Base-by-base conservation (phyloP, 2,329 filamentous ascomycete genomes). In the Monascus ruber region DNA sequence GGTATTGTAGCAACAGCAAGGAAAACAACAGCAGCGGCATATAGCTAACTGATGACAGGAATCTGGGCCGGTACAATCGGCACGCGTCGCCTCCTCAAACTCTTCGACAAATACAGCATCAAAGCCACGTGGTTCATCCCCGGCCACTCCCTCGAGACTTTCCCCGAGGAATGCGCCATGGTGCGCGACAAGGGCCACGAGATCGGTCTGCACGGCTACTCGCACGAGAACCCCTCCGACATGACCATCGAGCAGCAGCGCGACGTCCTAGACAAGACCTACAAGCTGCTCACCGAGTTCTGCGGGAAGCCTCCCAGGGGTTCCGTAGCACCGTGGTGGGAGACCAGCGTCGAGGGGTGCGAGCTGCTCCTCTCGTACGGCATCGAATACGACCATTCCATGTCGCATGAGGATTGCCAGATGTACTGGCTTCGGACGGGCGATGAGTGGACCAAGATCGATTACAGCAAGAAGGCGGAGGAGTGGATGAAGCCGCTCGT, bases 261-360 rank as follows among this genome's bases (percentile, higher is more conserved):
- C 9, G 81, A 83, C 41, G 79, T 88, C 10, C 71, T 89, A 11
- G 82, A 85, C 53, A 85, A 87, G 63, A 85, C 81, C 2, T 86
- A 79, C 60, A 72, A 71, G 24, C 69, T 86, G 63, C 69, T 89
- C 26, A 84, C 77, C 0, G 77, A 84, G 0, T 88, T 88, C 58
- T 75, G 73, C 41, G 78, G 82, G 7, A 86, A 85, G 59, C 80
- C 81, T 0, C 84, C 84, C 0, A 67, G 80, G 1, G 83, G 83
- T 1, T 79, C 73, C 31, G 82, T 86, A 0, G 82, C 81, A 0
- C 83, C 83, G 0, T 87, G 76, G 72, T 87, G 81, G 82, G 82
- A 86, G 53, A 78, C 75, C 0, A 79, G 73, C 42, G 71, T 75
- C 46, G 81, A 85, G 53, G 80, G 79, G 4, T 74, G 75, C 0